Base-by-base conservation (phyloP, 108 stramenopile genomes). In the Parietichytrium sp. region DNA sequence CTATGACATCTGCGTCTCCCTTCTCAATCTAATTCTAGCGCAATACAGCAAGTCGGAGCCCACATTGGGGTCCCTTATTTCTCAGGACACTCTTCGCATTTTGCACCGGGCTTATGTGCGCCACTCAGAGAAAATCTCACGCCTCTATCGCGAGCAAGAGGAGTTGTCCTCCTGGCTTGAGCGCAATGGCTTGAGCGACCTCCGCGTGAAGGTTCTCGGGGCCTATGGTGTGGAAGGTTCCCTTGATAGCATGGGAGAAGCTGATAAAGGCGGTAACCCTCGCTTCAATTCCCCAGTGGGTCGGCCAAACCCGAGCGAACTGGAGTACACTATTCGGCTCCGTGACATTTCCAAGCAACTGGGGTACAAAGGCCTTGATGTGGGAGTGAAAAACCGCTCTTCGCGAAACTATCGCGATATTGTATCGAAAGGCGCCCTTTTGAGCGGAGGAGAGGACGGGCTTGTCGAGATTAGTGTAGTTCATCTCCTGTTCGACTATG, bases 111-210 rank as follows among this genome's bases (percentile, higher is more conserved):
- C 61, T 6, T 72, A 3, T 20, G 20, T 72, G 2, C 20, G n/a
- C 8, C 42, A 72, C 33, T 16, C 61, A 7, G 61, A 72, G 42
- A 45, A 33, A 6, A n/a, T 72, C 8, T 33, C 38, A 6, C 61
- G 61, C 61, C 61, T 33, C 38, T 72, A 72, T 38, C 38, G 38
- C 42, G 61, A 72, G 23, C 61, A 42, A n/a, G 38, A 72, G 33
- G 61, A 42, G 10, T 42, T 72, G 15, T 38, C 36, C 61, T 45
- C 45, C 23, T 72, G 61, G 61, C 61, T 72, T 25, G 61, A 72
- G 61, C 61, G 61, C 15, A 72, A 72, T 20, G 61, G 61, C 2
- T 25, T 72, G 20, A 72, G 61, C 61, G 61, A 72, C 61, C 61
- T 72, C 20, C 36, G 61, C 20, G 61, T 72, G 38, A 72, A 72